Evolutionary conservation across 345 rosid genomes (phyloP).

Genomic region (Clarkia xantiana): DNA sequence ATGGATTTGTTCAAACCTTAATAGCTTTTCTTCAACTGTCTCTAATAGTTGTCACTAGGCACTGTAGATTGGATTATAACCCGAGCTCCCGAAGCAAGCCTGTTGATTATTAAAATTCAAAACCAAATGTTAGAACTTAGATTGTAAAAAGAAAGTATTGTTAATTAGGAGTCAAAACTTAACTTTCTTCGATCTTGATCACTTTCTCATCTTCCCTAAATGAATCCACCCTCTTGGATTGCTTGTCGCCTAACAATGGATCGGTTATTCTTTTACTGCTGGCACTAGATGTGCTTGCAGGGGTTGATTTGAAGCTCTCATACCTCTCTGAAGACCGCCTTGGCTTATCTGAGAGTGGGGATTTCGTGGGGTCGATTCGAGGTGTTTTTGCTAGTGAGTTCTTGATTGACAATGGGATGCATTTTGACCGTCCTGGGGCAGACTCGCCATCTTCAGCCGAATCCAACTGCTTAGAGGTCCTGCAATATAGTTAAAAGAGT

Average conservation of each 20-base stretch:
- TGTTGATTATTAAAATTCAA: conserved; percentile 20
- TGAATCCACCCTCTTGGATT: conserved; percentile 36
- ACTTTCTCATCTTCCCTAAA: conserved; percentile 54
- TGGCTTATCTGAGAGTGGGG: conserved; percentile 47
- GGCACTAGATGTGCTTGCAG: conserved; percentile 17
- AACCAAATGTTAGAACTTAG: neutral
- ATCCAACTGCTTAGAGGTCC: conserved; percentile 41
- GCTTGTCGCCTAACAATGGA: conserved; percentile 20
- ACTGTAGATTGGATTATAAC: conserved; percentile 77
- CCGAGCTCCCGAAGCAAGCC: conserved; percentile 99
- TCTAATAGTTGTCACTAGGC: conserved; percentile 26
- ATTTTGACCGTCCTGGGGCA: conserved; percentile 32
- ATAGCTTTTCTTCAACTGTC: neutral
- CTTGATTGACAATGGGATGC: conserved; percentile 49
- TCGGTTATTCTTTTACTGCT: conserved; percentile 48
- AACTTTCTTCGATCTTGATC: conserved; percentile 89
- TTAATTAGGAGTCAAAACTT: conserved; percentile 18
- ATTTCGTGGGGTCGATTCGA: conserved; percentile 47
- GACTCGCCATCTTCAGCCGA: conserved; percentile 34
- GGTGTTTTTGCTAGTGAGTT: conserved; percentile 51
- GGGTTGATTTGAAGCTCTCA: conserved; percentile 16
- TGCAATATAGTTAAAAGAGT: conserved; percentile 11
- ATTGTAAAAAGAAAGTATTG: neutral
- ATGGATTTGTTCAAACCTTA: neutral
- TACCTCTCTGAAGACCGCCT: conserved; percentile 39